Evolutionary conservation across 1,284 basidiomycete genomes (phyloP).

Genomic region (Malassezia sp.): DNA sequence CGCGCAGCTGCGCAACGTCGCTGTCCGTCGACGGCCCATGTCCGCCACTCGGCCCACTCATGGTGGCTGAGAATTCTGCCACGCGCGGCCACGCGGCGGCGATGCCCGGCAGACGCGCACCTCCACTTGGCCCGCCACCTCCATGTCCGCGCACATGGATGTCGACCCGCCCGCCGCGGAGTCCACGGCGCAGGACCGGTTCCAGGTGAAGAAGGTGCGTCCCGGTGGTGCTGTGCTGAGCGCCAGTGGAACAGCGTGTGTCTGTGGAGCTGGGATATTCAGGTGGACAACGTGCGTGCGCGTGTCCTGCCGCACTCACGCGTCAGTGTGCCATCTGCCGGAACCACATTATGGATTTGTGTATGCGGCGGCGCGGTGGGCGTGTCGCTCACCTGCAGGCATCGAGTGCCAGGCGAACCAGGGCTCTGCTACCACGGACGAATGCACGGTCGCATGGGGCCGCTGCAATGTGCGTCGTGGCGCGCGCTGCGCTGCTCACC

Average conservation of each 20-base stretch:
- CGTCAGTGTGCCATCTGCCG: slow-evolving; percentile 45
- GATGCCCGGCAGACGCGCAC: neutral
- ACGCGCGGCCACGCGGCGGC: neutral
- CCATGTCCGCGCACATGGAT: slow-evolving; percentile 24
- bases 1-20: slow-evolving; percentile 32
- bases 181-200: slow-evolving; percentile 37
- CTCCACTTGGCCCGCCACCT: neutral
- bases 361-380: too few species aligned
- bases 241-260: slow-evolving; percentile 44
- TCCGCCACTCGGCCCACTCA: slow-evolving; percentile 40
- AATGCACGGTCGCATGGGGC: slow-evolving; percentile 98
- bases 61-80: neutral
- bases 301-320: neutral
- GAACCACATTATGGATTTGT: slow-evolving; percentile 47
- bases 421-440: slow-evolving; percentile 85
- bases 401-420: slow-evolving; percentile 99
- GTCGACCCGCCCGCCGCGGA: slow-evolving; percentile 23
- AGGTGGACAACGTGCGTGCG: slow-evolving; percentile 43
- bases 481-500: neutral
- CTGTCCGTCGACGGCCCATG: slow-evolving; percentile 29
- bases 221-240: neutral
- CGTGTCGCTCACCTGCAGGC: slow-evolving; percentile 53
- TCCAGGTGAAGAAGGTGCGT: slow-evolving; percentile 45
- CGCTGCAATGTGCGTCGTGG: slow-evolving; percentile 75
- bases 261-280: slow-evolving; percentile 46